These are phyloP conservation scores for Geotrichum australiense DNA, from an alignment of 1,139 yeast genomes.

Conservation along the genomic window DNA sequence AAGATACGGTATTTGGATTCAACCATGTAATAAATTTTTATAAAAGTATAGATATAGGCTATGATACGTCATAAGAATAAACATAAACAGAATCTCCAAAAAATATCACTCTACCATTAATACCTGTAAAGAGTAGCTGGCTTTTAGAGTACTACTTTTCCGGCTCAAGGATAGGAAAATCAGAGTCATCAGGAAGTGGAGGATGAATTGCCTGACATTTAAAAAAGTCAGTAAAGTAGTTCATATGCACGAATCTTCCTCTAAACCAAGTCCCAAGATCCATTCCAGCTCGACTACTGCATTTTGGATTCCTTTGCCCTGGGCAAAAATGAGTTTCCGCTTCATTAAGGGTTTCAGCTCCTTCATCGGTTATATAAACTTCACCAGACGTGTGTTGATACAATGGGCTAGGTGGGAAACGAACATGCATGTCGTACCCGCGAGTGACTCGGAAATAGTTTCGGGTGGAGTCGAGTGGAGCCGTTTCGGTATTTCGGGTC, in stretches of 20 bases:
- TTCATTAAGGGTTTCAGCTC: constrained; percentile 10
- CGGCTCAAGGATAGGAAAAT: too few species aligned
- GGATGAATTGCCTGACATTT: too few species aligned
- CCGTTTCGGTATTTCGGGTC: constrained; percentile 31
- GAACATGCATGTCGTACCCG: constrained; percentile 17
- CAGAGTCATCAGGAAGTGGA: too few species aligned
- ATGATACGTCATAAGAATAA: too few species aligned
- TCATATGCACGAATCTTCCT: constrained; percentile 12
- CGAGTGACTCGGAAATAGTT: constrained; percentile 20
- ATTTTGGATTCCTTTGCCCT: constrained; percentile 13
- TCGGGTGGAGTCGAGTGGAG: constrained; percentile 6
- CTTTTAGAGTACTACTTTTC: too few species aligned
- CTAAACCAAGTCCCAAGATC: constrained; percentile 7
- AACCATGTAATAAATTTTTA: too few species aligned
- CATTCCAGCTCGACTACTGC: constrained; percentile 9
- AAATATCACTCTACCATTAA: too few species aligned
- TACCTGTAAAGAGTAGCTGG: too few species aligned
- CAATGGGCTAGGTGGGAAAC: constrained; percentile 15
- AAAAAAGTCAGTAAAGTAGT: constrained; percentile 17
- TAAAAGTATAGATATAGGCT: too few species aligned
- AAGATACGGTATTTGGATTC: too few species aligned
- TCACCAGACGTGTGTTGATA: constrained; percentile 20
- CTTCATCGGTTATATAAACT: constrained; percentile 16
- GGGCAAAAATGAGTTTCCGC: constrained; percentile 15
- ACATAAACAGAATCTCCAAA: too few species aligned